phyloP scores from a whole-genome alignment of 768 basidiomycete genomes.

The Amanita fuliginea region DNA sequence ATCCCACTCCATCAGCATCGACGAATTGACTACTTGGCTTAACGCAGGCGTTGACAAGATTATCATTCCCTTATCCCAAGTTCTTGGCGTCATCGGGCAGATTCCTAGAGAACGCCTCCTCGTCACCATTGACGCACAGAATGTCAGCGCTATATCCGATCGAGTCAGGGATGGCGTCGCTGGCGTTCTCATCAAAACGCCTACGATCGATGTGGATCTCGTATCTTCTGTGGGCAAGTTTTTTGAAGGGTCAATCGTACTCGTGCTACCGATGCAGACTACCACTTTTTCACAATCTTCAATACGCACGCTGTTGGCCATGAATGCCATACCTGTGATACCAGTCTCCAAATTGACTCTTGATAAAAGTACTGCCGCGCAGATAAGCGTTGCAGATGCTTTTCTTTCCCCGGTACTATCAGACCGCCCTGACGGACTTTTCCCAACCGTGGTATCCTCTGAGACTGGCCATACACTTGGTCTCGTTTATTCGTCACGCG shows the following conservation, averaged over 20 bases:
- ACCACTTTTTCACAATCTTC: constrained; percentile 43
- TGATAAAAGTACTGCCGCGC: constrained; percentile 34
- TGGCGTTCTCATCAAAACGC: constrained; percentile 71
- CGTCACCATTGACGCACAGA: constrained; percentile 65
- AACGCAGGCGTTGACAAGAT: constrained; percentile 76
- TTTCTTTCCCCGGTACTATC: constrained; percentile 77
- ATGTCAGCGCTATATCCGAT: constrained; percentile 66
- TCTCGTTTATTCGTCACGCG: constrained; percentile 87
- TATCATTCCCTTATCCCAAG: constrained; percentile 58
- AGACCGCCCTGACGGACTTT: constrained; percentile 86
- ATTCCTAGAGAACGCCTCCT: constrained; percentile 66
- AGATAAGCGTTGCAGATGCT: constrained; percentile 71
- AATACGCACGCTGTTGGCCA: constrained; percentile 49
- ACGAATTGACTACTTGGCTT: constrained; percentile 51
- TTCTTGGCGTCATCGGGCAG: constrained; percentile 52
- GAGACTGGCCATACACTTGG: constrained; percentile 74
- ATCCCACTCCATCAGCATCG: constrained; percentile 31
- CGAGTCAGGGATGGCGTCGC: constrained; percentile 63
- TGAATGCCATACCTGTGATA: constrained; percentile 58
- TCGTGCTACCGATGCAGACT: constrained; percentile 43
- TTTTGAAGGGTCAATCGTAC: constrained; percentile 51
- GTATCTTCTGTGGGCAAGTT: constrained; percentile 70
- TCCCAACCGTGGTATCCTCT: constrained; percentile 85
- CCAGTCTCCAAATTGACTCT: constrained; percentile 63
- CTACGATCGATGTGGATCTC: constrained; percentile 61